Evolutionary conservation across 805 yeast species (phyloP).

Genomic region (Tetrapisispora fleetii): DNA sequence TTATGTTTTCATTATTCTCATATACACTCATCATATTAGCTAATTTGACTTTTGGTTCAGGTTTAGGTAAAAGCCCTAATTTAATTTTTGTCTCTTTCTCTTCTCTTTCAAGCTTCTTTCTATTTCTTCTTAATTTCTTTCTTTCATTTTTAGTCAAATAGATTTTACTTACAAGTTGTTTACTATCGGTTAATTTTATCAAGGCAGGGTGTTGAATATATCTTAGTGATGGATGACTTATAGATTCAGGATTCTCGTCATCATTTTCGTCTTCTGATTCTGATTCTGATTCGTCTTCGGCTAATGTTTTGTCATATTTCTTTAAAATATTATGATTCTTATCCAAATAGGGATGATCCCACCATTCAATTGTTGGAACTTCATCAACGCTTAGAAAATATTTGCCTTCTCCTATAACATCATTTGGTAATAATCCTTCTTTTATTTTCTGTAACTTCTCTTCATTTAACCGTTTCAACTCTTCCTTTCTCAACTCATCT

Average conservation of each 20-base stretch:
- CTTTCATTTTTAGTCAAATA: constrained; percentile 68
- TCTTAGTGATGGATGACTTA: constrained; percentile 42
- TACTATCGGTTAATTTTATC: constrained; percentile 38
- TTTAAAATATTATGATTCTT: constrained; percentile 32
- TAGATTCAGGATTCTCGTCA: not conserved
- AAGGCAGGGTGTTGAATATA: constrained; percentile 80
- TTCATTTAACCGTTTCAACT: constrained; percentile 17
- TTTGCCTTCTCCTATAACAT: constrained; percentile 44
- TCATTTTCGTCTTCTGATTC: constrained; percentile 27
- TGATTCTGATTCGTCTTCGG: constrained; percentile 14
- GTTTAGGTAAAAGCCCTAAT: constrained; percentile 77
- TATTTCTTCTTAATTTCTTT: constrained; percentile 62
- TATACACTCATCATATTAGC: constrained; percentile 78
- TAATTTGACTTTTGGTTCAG: constrained; percentile 79
- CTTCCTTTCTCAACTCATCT: constrained; percentile 4
- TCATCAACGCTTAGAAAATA: constrained; percentile 27
- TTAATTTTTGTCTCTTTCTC: constrained; percentile 70
- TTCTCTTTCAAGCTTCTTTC: constrained; percentile 50
- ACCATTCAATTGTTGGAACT: constrained; percentile 78
- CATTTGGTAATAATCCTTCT: constrained; percentile 39
- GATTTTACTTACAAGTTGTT: constrained; percentile 36
- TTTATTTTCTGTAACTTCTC: constrained; percentile 36
- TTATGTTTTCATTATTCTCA: constrained; percentile 68
- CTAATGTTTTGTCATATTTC: constrained; percentile 28
- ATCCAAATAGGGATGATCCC: constrained; percentile 61